These are phyloP conservation scores for Yamadazyma oceani DNA, from an alignment of 1,139 yeast species.

Conservation along the genomic window DNA sequence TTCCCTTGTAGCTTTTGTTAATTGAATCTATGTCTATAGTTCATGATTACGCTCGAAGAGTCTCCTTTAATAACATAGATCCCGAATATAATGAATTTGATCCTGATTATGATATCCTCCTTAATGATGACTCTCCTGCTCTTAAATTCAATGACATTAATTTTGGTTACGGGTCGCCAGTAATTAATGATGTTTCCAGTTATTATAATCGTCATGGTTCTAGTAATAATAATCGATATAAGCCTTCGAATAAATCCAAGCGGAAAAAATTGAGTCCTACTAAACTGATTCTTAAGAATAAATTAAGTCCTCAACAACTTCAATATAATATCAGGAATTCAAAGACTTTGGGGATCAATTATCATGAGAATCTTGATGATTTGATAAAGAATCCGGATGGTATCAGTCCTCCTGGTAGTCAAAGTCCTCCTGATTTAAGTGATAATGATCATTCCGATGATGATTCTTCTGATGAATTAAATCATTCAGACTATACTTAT, in stretches of 20 bases:
- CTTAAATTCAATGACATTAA: constrained; percentile 15
- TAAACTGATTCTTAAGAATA: constrained; percentile 43
- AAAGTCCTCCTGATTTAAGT: neutral
- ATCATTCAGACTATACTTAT: neutral
- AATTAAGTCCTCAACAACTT: constrained; percentile 33
- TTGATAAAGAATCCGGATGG: constrained; percentile 18
- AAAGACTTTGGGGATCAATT: constrained; percentile 17
- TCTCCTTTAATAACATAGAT: constrained; percentile 44
- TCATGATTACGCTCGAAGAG: constrained; percentile 29
- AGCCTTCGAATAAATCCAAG: constrained; percentile 10
- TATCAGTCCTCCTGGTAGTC: constrained; percentile 4
- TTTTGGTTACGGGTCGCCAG: constrained; percentile 19
- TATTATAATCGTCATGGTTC: constrained; percentile 5
- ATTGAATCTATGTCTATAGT: constrained; percentile 11
- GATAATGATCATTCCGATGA: constrained; percentile 5
- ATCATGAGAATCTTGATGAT: constrained; percentile 25
- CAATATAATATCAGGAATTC: constrained; percentile 22
- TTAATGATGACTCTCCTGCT: neutral
- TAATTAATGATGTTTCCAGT: constrained; percentile 14
- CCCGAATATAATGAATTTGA: constrained; percentile 19
- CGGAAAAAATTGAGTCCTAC: constrained; percentile 29
- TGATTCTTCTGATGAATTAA: constrained; percentile 2
- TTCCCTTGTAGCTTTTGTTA: too few species aligned
- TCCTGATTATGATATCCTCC: too few species aligned
- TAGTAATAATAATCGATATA: constrained; percentile 2